A percentile compares a stretch with the other conserved stretches of the same genome.
Evolutionary conservation across 2,329 filamentous ascomycete genomes (phyloP).

Genomic region (Trichoderma aggressivum): DNA sequence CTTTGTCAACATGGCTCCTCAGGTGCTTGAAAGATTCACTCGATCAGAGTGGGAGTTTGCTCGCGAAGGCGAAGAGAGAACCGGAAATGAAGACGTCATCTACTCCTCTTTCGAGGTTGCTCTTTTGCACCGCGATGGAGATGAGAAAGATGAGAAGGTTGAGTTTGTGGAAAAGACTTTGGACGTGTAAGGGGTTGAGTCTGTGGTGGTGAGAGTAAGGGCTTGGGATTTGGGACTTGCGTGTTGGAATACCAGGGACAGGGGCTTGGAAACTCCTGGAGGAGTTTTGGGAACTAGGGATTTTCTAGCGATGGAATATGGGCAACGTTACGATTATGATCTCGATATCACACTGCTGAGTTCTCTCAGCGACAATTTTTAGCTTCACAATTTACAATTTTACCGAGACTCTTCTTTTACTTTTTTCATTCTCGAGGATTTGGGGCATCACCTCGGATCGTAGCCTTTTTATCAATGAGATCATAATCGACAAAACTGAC

Average conservation of each 20-base stretch:
- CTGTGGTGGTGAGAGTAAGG: not conserved
- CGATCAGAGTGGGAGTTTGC: slow-evolving; percentile 38
- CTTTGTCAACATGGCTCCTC: slow-evolving; percentile 46
- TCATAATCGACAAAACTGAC: not conserved
- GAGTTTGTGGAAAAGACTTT: slow-evolving; percentile 15
- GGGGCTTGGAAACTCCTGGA: not conserved
- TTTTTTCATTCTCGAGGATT: not conserved
- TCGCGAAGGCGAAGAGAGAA: slow-evolving; percentile 28
- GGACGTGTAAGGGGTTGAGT: slow-evolving; percentile 6
- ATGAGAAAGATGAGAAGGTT: slow-evolving; percentile 19
- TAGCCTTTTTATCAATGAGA: not conserved
- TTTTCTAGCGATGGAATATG: slow-evolving; percentile 7
- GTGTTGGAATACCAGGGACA: not conserved
- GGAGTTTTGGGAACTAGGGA: slow-evolving; percentile 7
- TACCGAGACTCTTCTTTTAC: not conserved
- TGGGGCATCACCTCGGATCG: not conserved
- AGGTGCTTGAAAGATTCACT: slow-evolving; percentile 38
- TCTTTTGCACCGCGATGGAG: slow-evolving; percentile 21
- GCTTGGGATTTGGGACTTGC: not conserved
- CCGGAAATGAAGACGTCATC: slow-evolving; percentile 22
- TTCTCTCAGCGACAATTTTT: not conserved
- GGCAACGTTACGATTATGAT: slow-evolving; percentile 9
- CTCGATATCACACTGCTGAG: not conserved
- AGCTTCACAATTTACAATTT: not conserved
- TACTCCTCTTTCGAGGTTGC: slow-evolving; percentile 23